Conservation (phyloP, 2,329 filamentous ascomycete genomes). For the Diaporthe amygdali region DNA sequence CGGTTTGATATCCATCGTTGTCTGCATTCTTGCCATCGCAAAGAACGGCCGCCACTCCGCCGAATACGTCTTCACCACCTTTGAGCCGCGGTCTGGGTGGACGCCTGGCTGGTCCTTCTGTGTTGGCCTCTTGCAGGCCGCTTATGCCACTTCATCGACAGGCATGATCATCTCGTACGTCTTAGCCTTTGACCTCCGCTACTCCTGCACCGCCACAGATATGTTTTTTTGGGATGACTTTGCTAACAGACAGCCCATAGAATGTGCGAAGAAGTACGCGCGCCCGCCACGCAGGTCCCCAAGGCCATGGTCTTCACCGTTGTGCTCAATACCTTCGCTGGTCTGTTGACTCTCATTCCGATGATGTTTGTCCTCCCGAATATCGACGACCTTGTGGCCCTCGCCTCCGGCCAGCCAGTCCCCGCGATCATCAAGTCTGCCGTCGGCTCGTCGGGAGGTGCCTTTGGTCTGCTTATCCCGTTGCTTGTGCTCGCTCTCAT, state of each 20-base stretch:
- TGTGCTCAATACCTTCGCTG: slow-evolving; percentile 68
- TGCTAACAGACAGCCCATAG: slow-evolving; percentile 39
- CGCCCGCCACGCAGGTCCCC: slow-evolving; percentile 71
- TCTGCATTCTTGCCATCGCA: slow-evolving; percentile 68
- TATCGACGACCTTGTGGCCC: slow-evolving; percentile 56
- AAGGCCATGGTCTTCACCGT: slow-evolving; percentile 75
- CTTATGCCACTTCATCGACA: slow-evolving; percentile 76
- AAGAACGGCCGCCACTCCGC: slow-evolving; percentile 70
- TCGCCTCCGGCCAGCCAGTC: slow-evolving; percentile 65
- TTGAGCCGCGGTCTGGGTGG: slow-evolving; percentile 74
- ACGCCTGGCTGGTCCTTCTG: slow-evolving; percentile 74
- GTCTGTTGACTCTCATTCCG: slow-evolving; percentile 71
- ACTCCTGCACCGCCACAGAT: too few relatives aligned
- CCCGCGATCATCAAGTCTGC: slow-evolving; percentile 68
- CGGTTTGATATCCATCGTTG: slow-evolving; percentile 68
- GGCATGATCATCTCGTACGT: slow-evolving; percentile 81
- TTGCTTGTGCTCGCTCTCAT: slow-evolving; percentile 70
- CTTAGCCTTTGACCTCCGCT: too few relatives aligned
- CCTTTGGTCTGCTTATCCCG: slow-evolving; percentile 67
- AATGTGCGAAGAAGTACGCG: slow-evolving; percentile 76
- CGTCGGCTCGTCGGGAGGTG: slow-evolving; percentile 63
- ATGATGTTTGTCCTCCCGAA: slow-evolving; percentile 73
- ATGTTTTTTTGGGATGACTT: background rate
- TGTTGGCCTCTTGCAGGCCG: slow-evolving; percentile 74
- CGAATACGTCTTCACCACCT: slow-evolving; percentile 69